Conservation (phyloP, 169 alveolate genomes). For the Plasmodium fragile region DNA sequence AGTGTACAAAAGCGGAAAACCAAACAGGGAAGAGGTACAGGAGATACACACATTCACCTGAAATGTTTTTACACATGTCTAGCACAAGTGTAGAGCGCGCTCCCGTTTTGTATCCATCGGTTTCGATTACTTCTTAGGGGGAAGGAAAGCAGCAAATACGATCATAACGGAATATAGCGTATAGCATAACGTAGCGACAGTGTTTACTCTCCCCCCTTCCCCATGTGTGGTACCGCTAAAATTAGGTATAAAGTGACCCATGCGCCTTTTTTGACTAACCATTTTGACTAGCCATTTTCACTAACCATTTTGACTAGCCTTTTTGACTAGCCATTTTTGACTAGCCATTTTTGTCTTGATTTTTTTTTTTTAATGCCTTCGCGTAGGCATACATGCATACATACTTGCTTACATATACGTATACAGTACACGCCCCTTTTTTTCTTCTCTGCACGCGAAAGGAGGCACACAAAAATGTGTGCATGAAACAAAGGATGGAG, state of each 20-base stretch:
- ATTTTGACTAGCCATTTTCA: not conserved
- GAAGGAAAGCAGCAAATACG: not conserved
- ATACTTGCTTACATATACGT: not conserved
- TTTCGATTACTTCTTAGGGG: not conserved
- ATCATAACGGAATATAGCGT: not conserved
- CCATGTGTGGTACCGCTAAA: not conserved
- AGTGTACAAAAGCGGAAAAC: not conserved
- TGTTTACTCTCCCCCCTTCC: not conserved
- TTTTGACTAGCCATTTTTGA: not conserved
- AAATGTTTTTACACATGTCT: not conserved
- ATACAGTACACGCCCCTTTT: not conserved
- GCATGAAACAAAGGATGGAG: not conserved
- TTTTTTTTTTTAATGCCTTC: not conserved
- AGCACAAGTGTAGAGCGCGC: not conserved
- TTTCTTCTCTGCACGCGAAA: not conserved
- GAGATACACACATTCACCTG: not conserved
- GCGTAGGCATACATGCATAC: not conserved
- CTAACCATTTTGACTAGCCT: not conserved
- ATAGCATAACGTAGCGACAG: not conserved
- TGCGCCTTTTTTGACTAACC: not conserved
- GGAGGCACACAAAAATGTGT: slow-evolving; percentile 1
- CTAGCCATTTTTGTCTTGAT: not conserved
- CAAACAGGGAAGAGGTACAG: not conserved
- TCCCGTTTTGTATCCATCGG: not conserved
- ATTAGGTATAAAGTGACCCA: not conserved